Evolutionary conservation across 371 early-diverging fungal genomes (phyloP), one percentile per base, ranked within the genome.

Genomic region (Rhizopus microsporus): DNA sequence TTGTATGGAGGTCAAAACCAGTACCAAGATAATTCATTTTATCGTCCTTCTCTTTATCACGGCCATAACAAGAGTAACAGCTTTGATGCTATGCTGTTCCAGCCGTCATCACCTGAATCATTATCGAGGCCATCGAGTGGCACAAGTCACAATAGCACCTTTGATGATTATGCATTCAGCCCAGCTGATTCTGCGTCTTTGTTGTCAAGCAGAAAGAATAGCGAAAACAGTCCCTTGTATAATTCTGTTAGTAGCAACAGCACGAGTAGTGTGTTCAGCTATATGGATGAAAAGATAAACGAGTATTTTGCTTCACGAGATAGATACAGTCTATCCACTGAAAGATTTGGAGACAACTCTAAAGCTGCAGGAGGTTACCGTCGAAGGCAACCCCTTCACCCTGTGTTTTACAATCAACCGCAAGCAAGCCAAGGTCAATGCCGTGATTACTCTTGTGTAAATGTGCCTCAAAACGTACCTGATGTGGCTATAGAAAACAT

Each of bases 91-190:
- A 49, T 53, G 54, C 3, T 47, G 6, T 30, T 12, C n/a, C 34
- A 56, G 13, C 7, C 44, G 37, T 15, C 46, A 33, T 63, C 63
- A 34, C 58, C 63, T 33, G 62, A 61, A 29, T 9, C 32, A 7
- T 16, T 54, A 0, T 32, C 57, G 17, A 52, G 66, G 37, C 66
- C 62, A 5, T 42, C 61, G 2, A 66, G 61, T 37, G 61, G 61
- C n/a, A 39, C 54, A 15, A 60, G 66, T 8, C 46, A 53, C 38
- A 56, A 45, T 32, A 62, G 61, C 29, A 15, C 33, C 56, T 37
- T 63, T 57, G 23, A 57, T 23, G 29, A 51, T 45, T 58, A 54
- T 34, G 44, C 54, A 23, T 23, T 29, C 9, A 60, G 33, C 40
- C 51, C 52, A 10, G 23, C 16, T 39, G 45, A 45, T 33, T 33